phyloP scores from a whole-genome alignment of 768 basidiomycete species.

The Tubosaeta brunneosetosa region DNA sequence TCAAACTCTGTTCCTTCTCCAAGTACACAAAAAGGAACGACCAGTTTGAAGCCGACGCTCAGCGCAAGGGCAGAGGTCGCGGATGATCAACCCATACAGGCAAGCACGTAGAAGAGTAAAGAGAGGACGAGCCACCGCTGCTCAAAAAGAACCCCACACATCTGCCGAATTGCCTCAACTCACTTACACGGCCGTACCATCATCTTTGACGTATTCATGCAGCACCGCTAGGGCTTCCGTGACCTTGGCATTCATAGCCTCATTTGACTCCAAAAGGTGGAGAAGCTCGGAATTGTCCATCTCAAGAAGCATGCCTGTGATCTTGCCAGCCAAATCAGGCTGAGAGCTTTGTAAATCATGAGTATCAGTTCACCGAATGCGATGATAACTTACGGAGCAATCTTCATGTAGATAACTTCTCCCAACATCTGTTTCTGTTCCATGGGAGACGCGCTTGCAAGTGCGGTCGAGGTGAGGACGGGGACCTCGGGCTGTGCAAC shows the following conservation, averaged over 20 bases:
- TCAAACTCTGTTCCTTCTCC: slow-evolving; percentile 53
- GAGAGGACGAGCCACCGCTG: slow-evolving; percentile 48
- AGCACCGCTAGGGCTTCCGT: slow-evolving; percentile 87
- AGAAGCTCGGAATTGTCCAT: slow-evolving; percentile 96
- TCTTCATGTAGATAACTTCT: slow-evolving; percentile 92
- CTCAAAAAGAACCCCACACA: slow-evolving; percentile 31
- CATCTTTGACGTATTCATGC: slow-evolving; percentile 68
- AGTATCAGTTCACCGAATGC: slow-evolving; percentile 1
- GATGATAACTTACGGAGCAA: slow-evolving; percentile 55
- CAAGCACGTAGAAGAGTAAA: slow-evolving; percentile 33
- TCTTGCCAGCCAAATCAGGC: slow-evolving; percentile 95
- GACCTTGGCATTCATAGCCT: slow-evolving; percentile 86
- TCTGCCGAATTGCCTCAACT: background rate
- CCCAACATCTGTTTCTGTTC: slow-evolving; percentile 99
- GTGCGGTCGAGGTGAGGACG: slow-evolving; percentile 55
- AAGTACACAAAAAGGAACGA: slow-evolving; percentile 51
- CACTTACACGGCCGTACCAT: slow-evolving; percentile 9
- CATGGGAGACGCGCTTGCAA: slow-evolving; percentile 55
- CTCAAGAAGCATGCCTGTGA: slow-evolving; percentile 97
- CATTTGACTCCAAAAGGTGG: slow-evolving; percentile 76
- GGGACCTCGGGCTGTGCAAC: slow-evolving; percentile 48
- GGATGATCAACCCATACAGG: slow-evolving; percentile 34
- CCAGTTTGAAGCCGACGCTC: slow-evolving; percentile 34
- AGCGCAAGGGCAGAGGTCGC: slow-evolving; percentile 36
- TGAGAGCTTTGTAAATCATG: slow-evolving; percentile 49